Base-by-base conservation (phyloP, 352 stramenopile species). In the Phytophthora litchii region DNA sequence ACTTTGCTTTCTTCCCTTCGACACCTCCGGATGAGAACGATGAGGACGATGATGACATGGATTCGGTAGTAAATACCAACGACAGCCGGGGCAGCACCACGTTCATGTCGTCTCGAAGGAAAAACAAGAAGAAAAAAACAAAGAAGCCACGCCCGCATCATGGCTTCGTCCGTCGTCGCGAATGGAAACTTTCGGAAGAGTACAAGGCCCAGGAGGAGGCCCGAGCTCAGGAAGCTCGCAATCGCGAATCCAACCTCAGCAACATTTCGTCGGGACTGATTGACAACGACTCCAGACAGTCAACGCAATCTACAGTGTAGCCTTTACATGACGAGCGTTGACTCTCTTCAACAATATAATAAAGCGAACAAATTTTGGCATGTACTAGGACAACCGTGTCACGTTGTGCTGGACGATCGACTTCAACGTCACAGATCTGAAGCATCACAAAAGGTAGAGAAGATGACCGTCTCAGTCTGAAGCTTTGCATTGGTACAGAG, bases 1-100 rank as follows among this genome's bases (percentile, higher is more conserved):
- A 95, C 47, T 95, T 95, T 64, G 83, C 81, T 44, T 77, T 88
- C 54, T 93, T 93, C 61, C 70, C 83, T 25, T 90, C 83, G 4
- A 55, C 62, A 10, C 70, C 74, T 46, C 70, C 68, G 3, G 46
- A 49, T 10, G 67, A 74, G 16, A 31, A 60, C 11, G 45, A 78
- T 11, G 61, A 71, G 4, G 19, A 45, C 4, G 62, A 72, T 4
- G 70, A 76, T 11, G 66, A 76, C 4, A 17, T 58, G 11, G 67
- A 73, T 19, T 19, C 56, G 21, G 31, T 31, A 6, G 9, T 54
- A 5, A 48, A 27, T n/a, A 21, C 13, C n/a, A 63, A 17, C 6
- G 64, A 67, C 35, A 55, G 31, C 17, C 43, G 40, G 6, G 49
- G 57, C 38, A 73, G 54, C 58, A 70, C n/a, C 25, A 56, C 61